phyloP scores from a whole-genome alignment of 2,329 filamentous ascomycete genomes.

The Colletotrichum godetiae region DNA sequence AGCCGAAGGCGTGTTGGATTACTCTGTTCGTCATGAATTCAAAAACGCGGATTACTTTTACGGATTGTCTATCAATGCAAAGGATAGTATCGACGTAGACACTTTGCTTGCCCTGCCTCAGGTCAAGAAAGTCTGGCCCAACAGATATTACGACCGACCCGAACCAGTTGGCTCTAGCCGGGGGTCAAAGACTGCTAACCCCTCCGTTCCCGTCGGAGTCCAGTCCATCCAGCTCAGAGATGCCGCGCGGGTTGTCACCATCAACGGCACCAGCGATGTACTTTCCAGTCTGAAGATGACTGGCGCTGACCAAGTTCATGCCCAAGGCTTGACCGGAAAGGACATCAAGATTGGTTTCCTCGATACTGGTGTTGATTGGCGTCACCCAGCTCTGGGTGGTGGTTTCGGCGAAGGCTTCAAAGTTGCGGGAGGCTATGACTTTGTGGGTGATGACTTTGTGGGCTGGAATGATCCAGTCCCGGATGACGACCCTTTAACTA shows the following conservation, averaged over 20 bases:
- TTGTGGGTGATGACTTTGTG: constrained; percentile 44
- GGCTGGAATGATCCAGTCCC: constrained; percentile 39
- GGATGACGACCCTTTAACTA: constrained; percentile 19
- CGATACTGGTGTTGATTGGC: constrained; percentile 54
- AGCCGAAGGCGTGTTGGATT: constrained; percentile 24
- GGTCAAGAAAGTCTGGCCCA: constrained; percentile 36
- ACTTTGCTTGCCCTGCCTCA: constrained; percentile 26
- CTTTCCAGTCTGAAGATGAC: constrained; percentile 39
- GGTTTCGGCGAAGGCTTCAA: constrained; percentile 35
- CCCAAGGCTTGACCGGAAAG: constrained; percentile 49
- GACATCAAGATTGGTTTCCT: constrained; percentile 52
- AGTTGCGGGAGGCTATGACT: constrained; percentile 39
- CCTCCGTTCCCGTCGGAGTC: neutral
- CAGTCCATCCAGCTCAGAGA: constrained; percentile 2
- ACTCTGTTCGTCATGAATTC: constrained; percentile 31
- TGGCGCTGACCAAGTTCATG: constrained; percentile 51
- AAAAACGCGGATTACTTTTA: constrained; percentile 36
- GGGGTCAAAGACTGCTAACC: neutral
- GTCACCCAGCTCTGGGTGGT: constrained; percentile 40
- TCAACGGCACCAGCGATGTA: constrained; percentile 27
- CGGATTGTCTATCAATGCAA: constrained; percentile 34
- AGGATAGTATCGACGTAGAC: constrained; percentile 17
- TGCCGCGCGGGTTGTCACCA: constrained; percentile 8
- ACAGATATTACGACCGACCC: constrained; percentile 30
- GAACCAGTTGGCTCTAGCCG: constrained; percentile 16